Percentiles rank a stretch among this genome's conserved stretches.
Evolutionary conservation across 2,329 filamentous ascomycete genomes (phyloP).

Genomic region (Colletotrichum shisoi): DNA sequence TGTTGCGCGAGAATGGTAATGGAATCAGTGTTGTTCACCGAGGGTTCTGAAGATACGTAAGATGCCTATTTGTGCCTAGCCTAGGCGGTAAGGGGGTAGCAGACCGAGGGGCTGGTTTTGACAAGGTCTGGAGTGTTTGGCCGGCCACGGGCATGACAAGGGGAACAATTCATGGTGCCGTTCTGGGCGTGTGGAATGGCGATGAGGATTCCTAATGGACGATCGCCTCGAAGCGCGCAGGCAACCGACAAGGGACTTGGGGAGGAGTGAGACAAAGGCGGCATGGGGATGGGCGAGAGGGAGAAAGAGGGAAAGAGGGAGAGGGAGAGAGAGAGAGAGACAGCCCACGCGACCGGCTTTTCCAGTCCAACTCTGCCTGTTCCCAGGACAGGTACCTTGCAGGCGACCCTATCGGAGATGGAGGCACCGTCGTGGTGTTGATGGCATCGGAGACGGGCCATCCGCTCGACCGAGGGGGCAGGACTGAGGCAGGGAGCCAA

Average conservation of each 20-base stretch:
- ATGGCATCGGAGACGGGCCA: not conserved
- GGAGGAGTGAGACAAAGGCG: not conserved
- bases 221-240: not conserved
- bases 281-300: not conserved
- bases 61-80: too few relatives aligned
- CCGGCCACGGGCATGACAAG: slow-evolving; percentile 20
- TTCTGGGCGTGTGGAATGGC: slow-evolving; percentile 8
- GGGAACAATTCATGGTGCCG: slow-evolving; percentile 27
- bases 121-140: slow-evolving; percentile 1
- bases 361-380: not conserved
- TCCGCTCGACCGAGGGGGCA: not conserved
- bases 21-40: not conserved
- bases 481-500: too few relatives aligned
- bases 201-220: not conserved
- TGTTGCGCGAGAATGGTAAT: slow-evolving; percentile 6
- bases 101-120: slow-evolving; percentile 32
- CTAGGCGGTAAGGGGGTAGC: not conserved
- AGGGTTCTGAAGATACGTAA: too few relatives aligned
- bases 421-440: not conserved
- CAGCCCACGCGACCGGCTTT: slow-evolving; percentile 24
- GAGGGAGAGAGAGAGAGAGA: slow-evolving; percentile 7
- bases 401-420: slow-evolving; percentile 6
- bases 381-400: slow-evolving; percentile 8
- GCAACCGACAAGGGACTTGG: too few relatives aligned
- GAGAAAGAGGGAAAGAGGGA: not conserved